Evolutionary conservation across 1,139 yeast genomes (phyloP).

Genomic region (Lodderomyces oxycetoniae): DNA sequence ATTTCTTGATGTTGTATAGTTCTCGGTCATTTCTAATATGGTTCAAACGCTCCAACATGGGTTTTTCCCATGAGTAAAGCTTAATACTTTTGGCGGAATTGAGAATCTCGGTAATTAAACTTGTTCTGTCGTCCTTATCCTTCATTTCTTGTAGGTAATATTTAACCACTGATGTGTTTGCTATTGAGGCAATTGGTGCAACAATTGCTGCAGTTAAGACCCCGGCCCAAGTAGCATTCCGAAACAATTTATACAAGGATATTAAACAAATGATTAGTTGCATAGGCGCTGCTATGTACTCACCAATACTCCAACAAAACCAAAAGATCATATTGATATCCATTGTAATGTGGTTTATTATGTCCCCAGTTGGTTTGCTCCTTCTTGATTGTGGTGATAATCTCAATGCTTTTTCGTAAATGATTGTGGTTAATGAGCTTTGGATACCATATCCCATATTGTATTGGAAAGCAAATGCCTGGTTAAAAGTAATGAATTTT

Average conservation of each 20-base stretch:
- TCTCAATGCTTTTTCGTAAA: conserved; percentile 32
- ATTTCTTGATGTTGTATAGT: conserved; percentile 23
- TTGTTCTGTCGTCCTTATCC: conserved; percentile 34
- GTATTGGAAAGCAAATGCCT: conserved; percentile 20
- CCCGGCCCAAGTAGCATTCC: conserved; percentile 35
- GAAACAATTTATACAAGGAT: conserved; percentile 28
- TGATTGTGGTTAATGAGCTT: conserved; percentile 26
- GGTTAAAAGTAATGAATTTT: conserved; percentile 25
- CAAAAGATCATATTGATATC: conserved; percentile 30
- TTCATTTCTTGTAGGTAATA: conserved; percentile 25
- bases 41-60: conserved; percentile 33
- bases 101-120: conserved; percentile 37
- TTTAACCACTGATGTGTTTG: conserved; percentile 26
- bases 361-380: conserved; percentile 38
- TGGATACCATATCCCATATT: conserved; percentile 17
- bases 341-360: conserved; percentile 36
- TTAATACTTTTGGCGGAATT: conserved; percentile 38
- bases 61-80: conserved; percentile 38
- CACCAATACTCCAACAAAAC: conserved; percentile 21
- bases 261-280: conserved; percentile 25
- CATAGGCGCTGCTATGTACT: conserved; percentile 54
- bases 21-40: conserved; percentile 36
- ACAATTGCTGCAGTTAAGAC: conserved; percentile 28
- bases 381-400: conserved; percentile 37
- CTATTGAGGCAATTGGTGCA: conserved; percentile 30